Percentiles rank a stretch among this genome's conserved stretches.
Conservation (phyloP, 257 asterid genomes). For the Nicotiana obtusifolia region DNA sequence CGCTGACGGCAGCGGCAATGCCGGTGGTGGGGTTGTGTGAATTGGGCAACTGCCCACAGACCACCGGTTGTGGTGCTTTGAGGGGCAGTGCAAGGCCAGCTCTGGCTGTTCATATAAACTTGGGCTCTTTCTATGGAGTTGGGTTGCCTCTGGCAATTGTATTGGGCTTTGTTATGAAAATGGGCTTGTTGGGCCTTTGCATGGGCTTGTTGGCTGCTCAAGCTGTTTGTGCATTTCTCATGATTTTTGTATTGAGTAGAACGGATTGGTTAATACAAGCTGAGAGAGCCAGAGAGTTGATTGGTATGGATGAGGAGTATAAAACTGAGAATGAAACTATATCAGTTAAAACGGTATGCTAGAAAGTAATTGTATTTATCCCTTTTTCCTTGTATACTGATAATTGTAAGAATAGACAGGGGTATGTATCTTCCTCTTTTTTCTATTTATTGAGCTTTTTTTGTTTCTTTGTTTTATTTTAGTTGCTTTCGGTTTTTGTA, state of each 20-base stretch:
- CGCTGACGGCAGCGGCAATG: slow-evolving; percentile 37
- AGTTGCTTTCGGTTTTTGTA: not conserved
- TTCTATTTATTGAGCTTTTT: not conserved
- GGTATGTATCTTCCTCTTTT: not conserved
- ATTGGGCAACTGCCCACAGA: slow-evolving; percentile 70
- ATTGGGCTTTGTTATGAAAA: slow-evolving; percentile 37
- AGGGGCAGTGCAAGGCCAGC: slow-evolving; percentile 64
- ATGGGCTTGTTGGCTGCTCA: slow-evolving; percentile 61
- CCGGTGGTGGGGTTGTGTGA: slow-evolving; percentile 70
- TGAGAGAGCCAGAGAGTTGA: slow-evolving; percentile 37
- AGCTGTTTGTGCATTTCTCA: slow-evolving; percentile 30
- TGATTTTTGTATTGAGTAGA: slow-evolving; percentile 30
- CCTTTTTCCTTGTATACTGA: not conserved
- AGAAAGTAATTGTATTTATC: not conserved
- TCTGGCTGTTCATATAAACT: slow-evolving; percentile 39
- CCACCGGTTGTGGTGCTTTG: slow-evolving; percentile 63
- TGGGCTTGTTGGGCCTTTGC: slow-evolving; percentile 51
- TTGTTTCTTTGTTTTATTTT: not conserved
- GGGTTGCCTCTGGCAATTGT: slow-evolving; percentile 54
- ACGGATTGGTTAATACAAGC: slow-evolving; percentile 52
- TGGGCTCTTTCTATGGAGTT: slow-evolving; percentile 56
- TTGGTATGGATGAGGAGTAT: slow-evolving; percentile 16
- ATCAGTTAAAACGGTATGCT: not conserved
- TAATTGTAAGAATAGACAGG: not conserved
- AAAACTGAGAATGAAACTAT: not conserved